Base-by-base conservation (phyloP, 768 basidiomycete species). In the Tylopilus plumbeoviolaceoides region DNA sequence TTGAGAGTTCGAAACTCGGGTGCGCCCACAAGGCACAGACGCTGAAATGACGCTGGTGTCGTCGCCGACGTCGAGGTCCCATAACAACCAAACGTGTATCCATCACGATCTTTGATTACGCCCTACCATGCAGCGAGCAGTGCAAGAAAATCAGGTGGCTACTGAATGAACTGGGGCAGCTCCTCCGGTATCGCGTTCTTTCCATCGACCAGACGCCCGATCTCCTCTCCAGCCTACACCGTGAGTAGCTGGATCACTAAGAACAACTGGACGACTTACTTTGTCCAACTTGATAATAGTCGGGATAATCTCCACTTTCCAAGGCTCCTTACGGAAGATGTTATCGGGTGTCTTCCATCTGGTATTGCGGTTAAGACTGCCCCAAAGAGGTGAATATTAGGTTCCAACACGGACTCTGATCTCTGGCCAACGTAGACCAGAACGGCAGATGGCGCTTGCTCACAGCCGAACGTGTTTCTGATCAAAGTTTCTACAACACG, bases 381-480 rank as follows among this genome's bases (percentile, higher is more conserved):
- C 18, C 14, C 4, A 6, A 46, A 48, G 38, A 21, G 25, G 15
- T 44, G 15, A 21, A 54, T 42, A 41, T 45, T 51, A 21, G 17
- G 45, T 43, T 36, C 12, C 28, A 44, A 35, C 28, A 72, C 84
- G 66, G 62, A 91, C 89, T 81, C 78, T 48, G 75, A 53, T 59
- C 68, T 76, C 64, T 83, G 78, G 11, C 89, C 89, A 48, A 89
- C 85, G 58, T 86, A 87, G 30, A 89, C 75, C 42, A 91, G 73
- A 49, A 81, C 62, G 8, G 77, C 88, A 12, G 74, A 72, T 40
- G 82, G 84, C 4, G 56, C 75, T 59, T 63, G 73, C 61, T 51
- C 66, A 14, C 68, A 56, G 11, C 65, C 63, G 53, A 90, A 89
- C 0, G 74, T 77, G 9, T 77, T 62, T 51, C 74, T 66, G 27